A percentile compares a stretch with the other conserved stretches of the same genome.
Evolutionary conservation across 164 flowering plant species (phyloP).

Genomic region (Tinospora cordifolia): DNA sequence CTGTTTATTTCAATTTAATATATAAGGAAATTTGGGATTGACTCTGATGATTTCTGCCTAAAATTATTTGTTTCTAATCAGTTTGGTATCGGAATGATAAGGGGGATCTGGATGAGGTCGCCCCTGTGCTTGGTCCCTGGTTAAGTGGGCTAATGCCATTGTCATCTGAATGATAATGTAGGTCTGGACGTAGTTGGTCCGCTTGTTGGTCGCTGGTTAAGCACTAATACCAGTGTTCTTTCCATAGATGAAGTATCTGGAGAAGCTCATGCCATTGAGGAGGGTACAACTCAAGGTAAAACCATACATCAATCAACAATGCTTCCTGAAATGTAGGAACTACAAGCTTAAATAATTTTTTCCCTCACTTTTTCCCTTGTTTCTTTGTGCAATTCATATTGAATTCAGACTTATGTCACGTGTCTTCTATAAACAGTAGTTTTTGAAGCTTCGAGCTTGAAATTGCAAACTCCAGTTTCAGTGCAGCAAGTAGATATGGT

Average conservation of each 20-base stretch:
- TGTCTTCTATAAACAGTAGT: slow-evolving; percentile 33
- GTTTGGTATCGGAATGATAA: slow-evolving; percentile 1
- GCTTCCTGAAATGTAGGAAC: no score
- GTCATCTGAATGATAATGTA: slow-evolving; percentile 25
- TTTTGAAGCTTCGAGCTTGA: slow-evolving; percentile 37
- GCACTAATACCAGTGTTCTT: slow-evolving; percentile 56
- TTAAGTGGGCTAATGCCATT: slow-evolving; percentile 52
- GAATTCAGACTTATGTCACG: background rate
- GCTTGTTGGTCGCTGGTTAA: slow-evolving; percentile 51
- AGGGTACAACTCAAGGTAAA: slow-evolving; percentile 62
- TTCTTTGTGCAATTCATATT: background rate
- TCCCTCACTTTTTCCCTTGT: background rate
- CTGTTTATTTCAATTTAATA: background rate
- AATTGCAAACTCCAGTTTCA: slow-evolving; percentile 51
- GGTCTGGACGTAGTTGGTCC: slow-evolving; percentile 34
- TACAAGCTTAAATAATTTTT: background rate
- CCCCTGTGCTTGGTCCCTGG: slow-evolving; percentile 50
- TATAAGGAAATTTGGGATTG: no score
- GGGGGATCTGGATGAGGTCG: slow-evolving; percentile 35
- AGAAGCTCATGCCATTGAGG: slow-evolving; percentile 54
- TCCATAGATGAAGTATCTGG: slow-evolving; percentile 48
- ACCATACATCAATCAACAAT: slow-evolving; percentile 1
- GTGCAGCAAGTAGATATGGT: slow-evolving; percentile 35
- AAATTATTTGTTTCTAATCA: background rate
- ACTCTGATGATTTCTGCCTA: background rate